phyloP scores from a whole-genome alignment of 345 rosid genomes.

The Triadica sebifera region DNA sequence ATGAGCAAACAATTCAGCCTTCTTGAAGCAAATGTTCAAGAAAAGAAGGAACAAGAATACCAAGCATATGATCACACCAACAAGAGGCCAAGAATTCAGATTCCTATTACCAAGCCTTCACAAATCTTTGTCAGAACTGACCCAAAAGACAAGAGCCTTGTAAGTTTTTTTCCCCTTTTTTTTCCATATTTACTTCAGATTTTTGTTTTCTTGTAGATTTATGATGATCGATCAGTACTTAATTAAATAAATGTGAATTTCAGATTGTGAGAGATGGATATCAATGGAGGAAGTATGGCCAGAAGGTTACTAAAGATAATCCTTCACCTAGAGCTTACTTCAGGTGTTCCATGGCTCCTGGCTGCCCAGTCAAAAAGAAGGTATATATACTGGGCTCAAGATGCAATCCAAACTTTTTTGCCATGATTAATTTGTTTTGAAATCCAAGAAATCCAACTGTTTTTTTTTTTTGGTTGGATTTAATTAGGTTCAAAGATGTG shows the following conservation, averaged over 20 bases:
- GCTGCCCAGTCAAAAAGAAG: conserved; percentile 65
- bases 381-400: conserved; percentile 25
- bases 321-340: conserved; percentile 66
- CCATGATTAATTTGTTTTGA: neutral
- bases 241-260: neutral
- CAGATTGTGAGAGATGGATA: conserved; percentile 59
- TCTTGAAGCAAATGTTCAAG: conserved; percentile 29
- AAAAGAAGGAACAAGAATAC: conserved; percentile 10
- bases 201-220: neutral
- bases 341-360: conserved; percentile 53
- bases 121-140: conserved; percentile 36
- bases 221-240: neutral
- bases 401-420: neutral
- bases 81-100: conserved; percentile 25
- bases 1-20: conserved; percentile 30
- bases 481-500: conserved; percentile 50
- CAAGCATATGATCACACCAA: conserved; percentile 2
- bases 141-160: conserved; percentile 43
- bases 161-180: conserved; percentile 15
- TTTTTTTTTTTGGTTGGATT: neutral
- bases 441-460: neutral
- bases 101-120: conserved; percentile 24
- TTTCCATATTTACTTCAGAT: neutral
- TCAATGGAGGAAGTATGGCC: conserved; percentile 75
- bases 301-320: conserved; percentile 59